A percentile compares a stretch with the other conserved stretches of the same genome.
These are phyloP conservation scores for Closterium sp. DNA, from an alignment of 139 green algal species.

Conservation along the genomic window DNA sequence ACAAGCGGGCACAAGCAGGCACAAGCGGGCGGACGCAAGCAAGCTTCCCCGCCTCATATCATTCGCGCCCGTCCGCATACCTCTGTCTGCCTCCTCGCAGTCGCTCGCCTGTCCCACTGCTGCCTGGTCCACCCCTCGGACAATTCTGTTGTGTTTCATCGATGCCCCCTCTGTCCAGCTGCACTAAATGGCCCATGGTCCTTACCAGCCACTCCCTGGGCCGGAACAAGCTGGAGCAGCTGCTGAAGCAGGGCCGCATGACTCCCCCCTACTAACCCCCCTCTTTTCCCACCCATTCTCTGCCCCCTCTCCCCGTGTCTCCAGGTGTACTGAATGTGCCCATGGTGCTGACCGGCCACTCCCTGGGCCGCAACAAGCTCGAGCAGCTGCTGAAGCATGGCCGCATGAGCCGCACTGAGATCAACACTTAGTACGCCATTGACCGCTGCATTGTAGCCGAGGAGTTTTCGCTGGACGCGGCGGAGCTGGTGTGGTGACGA, in stretches of 20 bases:
- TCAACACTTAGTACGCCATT: slow-evolving; percentile 88
- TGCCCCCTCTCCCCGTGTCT: background rate
- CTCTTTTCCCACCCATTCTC: too few species aligned
- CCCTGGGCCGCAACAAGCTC: slow-evolving; percentile 90
- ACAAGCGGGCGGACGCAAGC: too few species aligned
- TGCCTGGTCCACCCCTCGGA: too few species aligned
- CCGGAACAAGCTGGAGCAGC: slow-evolving; percentile 91
- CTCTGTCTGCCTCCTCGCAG: too few species aligned
- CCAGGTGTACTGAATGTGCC: slow-evolving; percentile 76
- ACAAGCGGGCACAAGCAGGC: too few species aligned
- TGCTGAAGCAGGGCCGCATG: slow-evolving; percentile 74
- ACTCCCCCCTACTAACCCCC: slow-evolving; percentile 11
- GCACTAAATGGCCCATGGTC: slow-evolving; percentile 82
- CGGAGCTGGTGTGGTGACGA: slow-evolving; percentile 85
- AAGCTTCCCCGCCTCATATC: too few species aligned
- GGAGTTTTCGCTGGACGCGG: slow-evolving; percentile 83
- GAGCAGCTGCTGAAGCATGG: slow-evolving; percentile 83
- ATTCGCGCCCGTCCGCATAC: too few species aligned
- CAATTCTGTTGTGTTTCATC: too few species aligned
- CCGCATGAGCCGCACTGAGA: slow-evolving; percentile 68
- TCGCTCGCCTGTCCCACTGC: too few species aligned
- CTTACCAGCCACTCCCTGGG: slow-evolving; percentile 90
- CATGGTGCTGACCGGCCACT: slow-evolving; percentile 93
- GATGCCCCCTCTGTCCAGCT: background rate
- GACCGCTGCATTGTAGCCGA: slow-evolving; percentile 83